Evolutionary conservation across 169 alveolate genomes (phyloP).

Genomic region (Babesia bigemina): DNA sequence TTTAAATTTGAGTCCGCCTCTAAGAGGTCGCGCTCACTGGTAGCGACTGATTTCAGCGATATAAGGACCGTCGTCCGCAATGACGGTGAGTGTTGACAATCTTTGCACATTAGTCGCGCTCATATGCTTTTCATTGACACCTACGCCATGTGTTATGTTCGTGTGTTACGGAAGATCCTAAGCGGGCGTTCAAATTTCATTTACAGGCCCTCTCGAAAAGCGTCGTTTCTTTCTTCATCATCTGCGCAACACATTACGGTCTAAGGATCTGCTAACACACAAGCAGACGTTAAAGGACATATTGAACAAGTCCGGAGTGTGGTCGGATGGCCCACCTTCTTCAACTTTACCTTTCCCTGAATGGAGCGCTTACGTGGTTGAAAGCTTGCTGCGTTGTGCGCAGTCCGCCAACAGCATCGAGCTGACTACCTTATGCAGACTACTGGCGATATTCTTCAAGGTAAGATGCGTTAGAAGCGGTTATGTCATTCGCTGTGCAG

Average conservation of each 20-base stretch:
- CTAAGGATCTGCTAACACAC: conserved; percentile 53
- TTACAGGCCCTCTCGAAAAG: conserved; percentile 21
- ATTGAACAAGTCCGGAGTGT: conserved; percentile 13
- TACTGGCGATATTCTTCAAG: conserved; percentile 60
- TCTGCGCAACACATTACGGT: conserved; percentile 40
- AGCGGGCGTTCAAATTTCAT: not conserved
- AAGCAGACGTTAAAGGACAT: conserved; percentile 43
- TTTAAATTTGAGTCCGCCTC: conserved; percentile 65
- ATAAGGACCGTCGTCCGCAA: conserved; percentile 24
- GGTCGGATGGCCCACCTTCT: not conserved
- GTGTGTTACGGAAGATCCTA: too few relatives aligned
- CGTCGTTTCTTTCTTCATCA: conserved; percentile 43
- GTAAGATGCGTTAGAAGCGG: not conserved
- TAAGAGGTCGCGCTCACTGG: conserved; percentile 48
- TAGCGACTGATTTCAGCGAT: conserved; percentile 46
- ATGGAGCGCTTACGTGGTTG: conserved; percentile 13
- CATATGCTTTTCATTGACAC: not conserved
- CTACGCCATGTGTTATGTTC: not conserved
- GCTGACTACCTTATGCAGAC: conserved; percentile 44
- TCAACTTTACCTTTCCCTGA: conserved; percentile 2
- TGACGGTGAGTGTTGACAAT: conserved; percentile 22
- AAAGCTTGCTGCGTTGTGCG: conserved; percentile 34
- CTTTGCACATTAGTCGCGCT: not conserved
- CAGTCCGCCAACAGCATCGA: conserved; percentile 33
- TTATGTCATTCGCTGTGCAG: not conserved